Base-by-base conservation (phyloP, 169 alveolate genomes). In the Plasmodium relictum region DNA sequence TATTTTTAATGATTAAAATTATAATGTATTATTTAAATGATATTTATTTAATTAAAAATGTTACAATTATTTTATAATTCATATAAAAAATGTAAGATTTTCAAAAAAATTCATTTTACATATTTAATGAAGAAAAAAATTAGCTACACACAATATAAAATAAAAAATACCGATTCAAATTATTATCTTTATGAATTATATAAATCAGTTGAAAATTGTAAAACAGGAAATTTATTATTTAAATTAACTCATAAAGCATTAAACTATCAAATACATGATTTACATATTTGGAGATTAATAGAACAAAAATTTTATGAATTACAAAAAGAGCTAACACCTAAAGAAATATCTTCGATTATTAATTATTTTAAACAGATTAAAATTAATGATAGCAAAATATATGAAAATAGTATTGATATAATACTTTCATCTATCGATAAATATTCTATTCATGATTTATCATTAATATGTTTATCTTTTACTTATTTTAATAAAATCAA, bases 321-420 rank as follows among this genome's bases (percentile, higher is more conserved):
- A 20, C 73, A 88, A 31, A 88, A 87, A n/a, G 74, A 74, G 12
- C 78, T 89, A 52, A 59, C 65, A 18, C 94, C 95, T 18, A 89
- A 89, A 54, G 94, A 94, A 61, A 87, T 94, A 93, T 93, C 93
- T 3, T 88, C 87, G 59, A 89, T 94, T 62, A 70, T 94, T 20
- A 94, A 94, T 78, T 80, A 89, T 66, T 94, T 85, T 91, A 94
- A 92, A 59, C 92, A 94, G 42, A 94, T 94, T 14, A 94, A 94
- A 76, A 78, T 92, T 41, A 83, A 91, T 62, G 92, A 94, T 50
- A 65, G 85, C 12, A 93, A 89, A 39, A 80, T 94, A 74, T 78
- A 78, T 66, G 90, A 94, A 56, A 52, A 88, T 9, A 93, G 93
- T 50, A 74, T 88, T 14, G 74, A 73, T 50, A 74, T 88, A 73